Evolutionary conservation across 176 grass and related monocot genomes (phyloP).

Genomic region (Hordeum marinum): DNA sequence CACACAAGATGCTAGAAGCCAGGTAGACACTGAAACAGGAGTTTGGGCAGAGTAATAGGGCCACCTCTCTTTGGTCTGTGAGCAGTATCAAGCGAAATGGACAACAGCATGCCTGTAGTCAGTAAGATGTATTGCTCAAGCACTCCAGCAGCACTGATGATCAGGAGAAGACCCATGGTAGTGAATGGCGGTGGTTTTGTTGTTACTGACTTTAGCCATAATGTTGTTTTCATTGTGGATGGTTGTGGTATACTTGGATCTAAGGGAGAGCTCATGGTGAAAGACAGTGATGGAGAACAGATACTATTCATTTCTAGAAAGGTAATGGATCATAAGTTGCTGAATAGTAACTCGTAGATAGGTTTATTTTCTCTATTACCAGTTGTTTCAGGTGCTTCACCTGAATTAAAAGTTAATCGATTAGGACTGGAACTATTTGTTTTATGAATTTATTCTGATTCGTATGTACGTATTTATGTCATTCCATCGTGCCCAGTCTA

Average conservation of each 20-base stretch:
- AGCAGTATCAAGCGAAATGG: constrained; percentile 31
- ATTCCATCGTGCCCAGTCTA: not conserved
- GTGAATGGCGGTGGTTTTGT: constrained; percentile 88
- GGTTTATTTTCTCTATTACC: not conserved
- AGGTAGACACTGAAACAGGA: constrained; percentile 28
- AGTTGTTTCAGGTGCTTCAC: constrained; percentile 8
- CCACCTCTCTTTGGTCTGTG: not conserved
- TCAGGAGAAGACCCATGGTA: constrained; percentile 56
- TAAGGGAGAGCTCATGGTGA: constrained; percentile 63
- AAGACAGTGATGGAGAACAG: constrained; percentile 58
- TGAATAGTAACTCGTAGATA: not conserved
- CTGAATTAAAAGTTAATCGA: constrained; percentile 1
- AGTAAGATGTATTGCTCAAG: constrained; percentile 84
- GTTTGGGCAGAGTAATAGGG: constrained; percentile 12
- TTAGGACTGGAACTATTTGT: not conserved
- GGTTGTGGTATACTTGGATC: constrained; percentile 82
- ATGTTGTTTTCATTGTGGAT: constrained; percentile 61
- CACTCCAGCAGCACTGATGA: constrained; percentile 40
- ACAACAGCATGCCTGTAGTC: constrained; percentile 51
- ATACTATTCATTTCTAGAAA: constrained; percentile 82
- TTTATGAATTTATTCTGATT: constrained; percentile 7
- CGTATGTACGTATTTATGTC: not conserved
- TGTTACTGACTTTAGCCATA: constrained; percentile 49
- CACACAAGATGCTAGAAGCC: constrained; percentile 20
- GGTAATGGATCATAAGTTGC: constrained; percentile 38